Percentiles rank a stretch among this genome's conserved stretches.
Conservation (phyloP, 2,329 filamentous ascomycete species). For the Fusarium torulosum region DNA sequence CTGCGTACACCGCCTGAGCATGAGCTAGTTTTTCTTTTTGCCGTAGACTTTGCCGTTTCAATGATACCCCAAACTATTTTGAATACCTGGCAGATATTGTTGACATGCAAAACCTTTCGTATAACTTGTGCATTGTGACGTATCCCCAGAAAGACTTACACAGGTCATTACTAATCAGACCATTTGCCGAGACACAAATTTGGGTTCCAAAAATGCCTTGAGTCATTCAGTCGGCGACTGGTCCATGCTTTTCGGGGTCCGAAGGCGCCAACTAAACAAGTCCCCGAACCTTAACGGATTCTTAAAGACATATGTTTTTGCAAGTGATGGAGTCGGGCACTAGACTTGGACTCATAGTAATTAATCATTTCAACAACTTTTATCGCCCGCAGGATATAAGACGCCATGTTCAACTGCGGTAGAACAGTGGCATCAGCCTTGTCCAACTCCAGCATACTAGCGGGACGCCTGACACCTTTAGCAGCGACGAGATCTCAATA, state of each 20-base stretch:
- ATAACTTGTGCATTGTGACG: too few species aligned
- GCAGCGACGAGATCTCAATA: background rate
- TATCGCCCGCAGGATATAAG: background rate
- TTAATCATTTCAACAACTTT: fast-evolving
- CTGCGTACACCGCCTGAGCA: background rate
- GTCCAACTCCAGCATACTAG: background rate
- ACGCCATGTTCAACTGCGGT: background rate
- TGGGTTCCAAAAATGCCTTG: background rate
- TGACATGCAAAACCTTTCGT: too few species aligned
- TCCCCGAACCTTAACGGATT: background rate
- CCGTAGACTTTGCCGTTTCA: background rate
- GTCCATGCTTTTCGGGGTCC: constrained; percentile 7
- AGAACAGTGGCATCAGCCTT: background rate
- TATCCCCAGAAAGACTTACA: too few species aligned
- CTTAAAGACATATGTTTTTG: background rate
- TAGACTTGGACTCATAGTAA: constrained; percentile 7
- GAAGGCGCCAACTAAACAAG: constrained; percentile 18
- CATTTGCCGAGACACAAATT: too few species aligned
- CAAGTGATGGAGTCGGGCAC: background rate
- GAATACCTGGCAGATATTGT: background rate
- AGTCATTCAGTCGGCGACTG: constrained; percentile 5
- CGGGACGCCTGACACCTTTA: background rate
- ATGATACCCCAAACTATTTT: background rate
- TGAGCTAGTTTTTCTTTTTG: background rate
- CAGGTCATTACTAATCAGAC: background rate